Evolutionary conservation across 768 basidiomycete genomes (phyloP).

Genomic region (Kondoa subrosea): DNA sequence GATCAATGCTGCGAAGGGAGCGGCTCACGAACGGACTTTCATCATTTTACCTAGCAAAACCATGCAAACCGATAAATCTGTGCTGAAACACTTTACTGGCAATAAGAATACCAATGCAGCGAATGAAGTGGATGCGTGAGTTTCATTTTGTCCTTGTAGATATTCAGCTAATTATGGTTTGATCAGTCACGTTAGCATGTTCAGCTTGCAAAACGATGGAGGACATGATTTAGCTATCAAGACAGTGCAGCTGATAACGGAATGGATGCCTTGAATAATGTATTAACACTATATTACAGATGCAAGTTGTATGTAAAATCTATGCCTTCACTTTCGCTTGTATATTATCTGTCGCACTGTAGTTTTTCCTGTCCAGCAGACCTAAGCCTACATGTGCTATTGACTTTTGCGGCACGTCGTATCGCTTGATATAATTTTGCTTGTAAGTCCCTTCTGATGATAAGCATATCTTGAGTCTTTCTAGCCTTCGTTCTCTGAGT

Average conservation of each 20-base stretch:
- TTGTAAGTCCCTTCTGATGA: conserved; percentile 50
- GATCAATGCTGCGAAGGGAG: not conserved
- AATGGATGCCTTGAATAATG: not conserved
- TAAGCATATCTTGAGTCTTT: conserved; percentile 73
- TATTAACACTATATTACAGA: not conserved
- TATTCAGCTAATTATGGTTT: not conserved
- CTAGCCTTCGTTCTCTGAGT: conserved; percentile 69
- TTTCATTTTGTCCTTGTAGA: not conserved
- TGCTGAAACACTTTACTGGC: conserved; percentile 2
- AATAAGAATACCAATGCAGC: not conserved
- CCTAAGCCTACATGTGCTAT: not conserved
- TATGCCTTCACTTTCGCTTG: not conserved
- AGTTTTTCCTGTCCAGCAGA: not conserved
- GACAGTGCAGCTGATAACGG: not conserved
- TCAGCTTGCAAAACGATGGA: not conserved
- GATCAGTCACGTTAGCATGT: not conserved
- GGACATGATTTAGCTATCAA: not conserved
- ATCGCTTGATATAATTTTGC: conserved; percentile 49
- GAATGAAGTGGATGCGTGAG: conserved; percentile 5
- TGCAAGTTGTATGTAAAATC: not conserved
- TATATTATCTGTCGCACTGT: not conserved
- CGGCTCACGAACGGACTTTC: conserved; percentile 1
- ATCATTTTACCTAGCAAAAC: not conserved
- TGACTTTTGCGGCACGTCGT: conserved; percentile 10
- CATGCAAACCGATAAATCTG: not conserved